Conservation (phyloP, 1,139 yeast genomes). For the Geotrichum bryndzae region DNA sequence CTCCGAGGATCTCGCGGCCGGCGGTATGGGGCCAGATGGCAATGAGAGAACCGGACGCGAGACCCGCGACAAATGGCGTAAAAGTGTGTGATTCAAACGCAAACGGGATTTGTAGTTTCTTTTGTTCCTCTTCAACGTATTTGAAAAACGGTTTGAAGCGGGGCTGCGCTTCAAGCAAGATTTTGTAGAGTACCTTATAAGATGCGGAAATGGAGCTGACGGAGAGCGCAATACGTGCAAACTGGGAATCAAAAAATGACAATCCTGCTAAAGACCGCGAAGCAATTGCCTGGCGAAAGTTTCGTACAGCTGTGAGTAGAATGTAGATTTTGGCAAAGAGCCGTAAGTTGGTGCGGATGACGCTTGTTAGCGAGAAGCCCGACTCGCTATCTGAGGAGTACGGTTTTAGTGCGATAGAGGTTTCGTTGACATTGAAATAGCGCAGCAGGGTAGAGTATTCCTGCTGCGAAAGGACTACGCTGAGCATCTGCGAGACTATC, state of each 20-base stretch:
- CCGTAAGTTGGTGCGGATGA: slow-evolving; percentile 29
- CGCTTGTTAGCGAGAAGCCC: neutral
- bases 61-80: slow-evolving; percentile 30
- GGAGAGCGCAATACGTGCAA: slow-evolving; percentile 27
- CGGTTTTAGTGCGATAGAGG: neutral
- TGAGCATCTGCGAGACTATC: neutral
- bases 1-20: slow-evolving; percentile 31
- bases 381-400: neutral
- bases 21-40: slow-evolving; percentile 28
- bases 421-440: neutral
- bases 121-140: slow-evolving; percentile 7
- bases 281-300: slow-evolving; percentile 18
- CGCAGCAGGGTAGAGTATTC: neutral
- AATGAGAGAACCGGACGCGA: slow-evolving; percentile 31
- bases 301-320: slow-evolving; percentile 24
- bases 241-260: slow-evolving; percentile 14
- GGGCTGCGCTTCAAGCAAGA: slow-evolving; percentile 19
- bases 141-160: slow-evolving; percentile 8
- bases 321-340: slow-evolving; percentile 29
- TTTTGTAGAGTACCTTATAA: slow-evolving; percentile 27
- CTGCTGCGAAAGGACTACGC: neutral
- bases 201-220: slow-evolving; percentile 28
- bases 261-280: slow-evolving; percentile 10
- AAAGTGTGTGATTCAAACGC: slow-evolving; percentile 20
- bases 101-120: slow-evolving; percentile 15